Evolutionary conservation across 2,329 filamentous ascomycete genomes (phyloP).

Genomic region (Eutypella sp.): DNA sequence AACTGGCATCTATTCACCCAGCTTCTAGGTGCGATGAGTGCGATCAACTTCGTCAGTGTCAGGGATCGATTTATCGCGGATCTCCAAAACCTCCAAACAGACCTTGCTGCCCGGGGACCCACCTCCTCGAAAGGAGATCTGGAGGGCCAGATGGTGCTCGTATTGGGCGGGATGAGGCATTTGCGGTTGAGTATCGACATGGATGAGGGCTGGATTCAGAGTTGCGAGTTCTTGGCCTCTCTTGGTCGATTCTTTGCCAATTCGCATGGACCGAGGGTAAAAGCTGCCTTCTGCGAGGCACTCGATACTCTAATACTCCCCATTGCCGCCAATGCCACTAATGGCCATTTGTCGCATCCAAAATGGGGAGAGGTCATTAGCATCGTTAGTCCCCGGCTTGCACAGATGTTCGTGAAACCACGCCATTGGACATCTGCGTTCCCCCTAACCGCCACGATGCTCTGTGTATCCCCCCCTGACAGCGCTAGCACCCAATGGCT

Average conservation of each 20-base stretch:
- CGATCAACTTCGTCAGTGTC: constrained; percentile 82
- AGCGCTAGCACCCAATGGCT: constrained; percentile 84
- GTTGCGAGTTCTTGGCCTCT: constrained; percentile 81
- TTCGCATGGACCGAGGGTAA: constrained; percentile 83
- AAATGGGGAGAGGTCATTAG: constrained; percentile 86
- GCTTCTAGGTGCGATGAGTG: constrained; percentile 92
- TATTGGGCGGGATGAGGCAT: constrained; percentile 89
- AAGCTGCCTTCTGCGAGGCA: constrained; percentile 90
- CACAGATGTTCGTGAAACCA: constrained; percentile 83
- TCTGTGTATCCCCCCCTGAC: constrained; percentile 84
- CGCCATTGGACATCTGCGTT: constrained; percentile 89
- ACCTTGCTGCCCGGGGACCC: constrained; percentile 66
- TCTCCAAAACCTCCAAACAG: constrained; percentile 71
- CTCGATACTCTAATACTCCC: constrained; percentile 82
- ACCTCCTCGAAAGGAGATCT: constrained; percentile 55
- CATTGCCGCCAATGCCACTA: constrained; percentile 74
- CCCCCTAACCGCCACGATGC: constrained; percentile 77
- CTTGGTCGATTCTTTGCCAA: constrained; percentile 78
- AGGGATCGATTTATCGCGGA: constrained; percentile 77
- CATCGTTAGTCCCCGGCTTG: constrained; percentile 70
- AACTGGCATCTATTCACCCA: constrained; percentile 96
- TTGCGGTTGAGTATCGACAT: constrained; percentile 71
- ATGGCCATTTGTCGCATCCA: constrained; percentile 69
- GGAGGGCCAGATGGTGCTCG: constrained; percentile 79
- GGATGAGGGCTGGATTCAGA: constrained; percentile 73